Evolutionary conservation across 352 stramenopile genomes (phyloP).

Genomic region (Thalassiosira livingstoniorum): DNA sequence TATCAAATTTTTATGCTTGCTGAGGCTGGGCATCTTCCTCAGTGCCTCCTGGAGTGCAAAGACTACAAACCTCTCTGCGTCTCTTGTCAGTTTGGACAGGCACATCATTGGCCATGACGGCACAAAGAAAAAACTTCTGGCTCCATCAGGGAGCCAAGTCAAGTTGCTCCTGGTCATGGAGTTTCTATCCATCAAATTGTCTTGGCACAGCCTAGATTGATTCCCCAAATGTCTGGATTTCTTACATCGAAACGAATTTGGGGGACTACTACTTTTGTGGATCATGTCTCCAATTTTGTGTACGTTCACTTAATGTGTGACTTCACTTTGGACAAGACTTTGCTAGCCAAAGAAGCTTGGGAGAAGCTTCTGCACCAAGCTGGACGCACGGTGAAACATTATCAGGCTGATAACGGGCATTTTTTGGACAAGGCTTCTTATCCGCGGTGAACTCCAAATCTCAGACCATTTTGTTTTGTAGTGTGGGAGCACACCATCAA

Average conservation of each 20-base stretch:
- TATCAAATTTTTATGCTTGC: background rate
- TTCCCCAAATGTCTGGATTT: conserved; percentile 39
- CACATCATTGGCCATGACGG: conserved; percentile 48
- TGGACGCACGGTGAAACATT: too few relatives aligned
- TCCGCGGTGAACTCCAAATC: background rate
- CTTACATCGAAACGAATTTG: conserved; percentile 39
- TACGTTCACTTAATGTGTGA: conserved; percentile 11
- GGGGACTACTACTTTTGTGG: conserved; percentile 30
- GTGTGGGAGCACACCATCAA: conserved; percentile 8
- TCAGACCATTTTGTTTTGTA: conserved; percentile 33
- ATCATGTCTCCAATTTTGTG: conserved; percentile 4
- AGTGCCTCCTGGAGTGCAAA: too few relatives aligned
- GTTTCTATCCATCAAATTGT: conserved; percentile 52
- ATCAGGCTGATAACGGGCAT: conserved; percentile 37
- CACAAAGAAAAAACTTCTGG: conserved; percentile 17
- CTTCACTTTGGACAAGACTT: conserved; percentile 3
- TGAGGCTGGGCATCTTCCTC: background rate
- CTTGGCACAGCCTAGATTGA: conserved; percentile 40
- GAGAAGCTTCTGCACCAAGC: background rate
- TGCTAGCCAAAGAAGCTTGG: conserved; percentile 15
- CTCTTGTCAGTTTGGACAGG: conserved; percentile 29
- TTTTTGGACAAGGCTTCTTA: conserved; percentile 36
- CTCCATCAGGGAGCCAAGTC: background rate
- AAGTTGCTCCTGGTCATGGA: conserved; percentile 28
- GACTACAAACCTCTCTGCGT: too few relatives aligned